A percentile compares a stretch with the other conserved stretches of the same genome.
Evolutionary conservation across 2,329 filamentous ascomycete species (phyloP).

Genomic region (Aspergillus felis): DNA sequence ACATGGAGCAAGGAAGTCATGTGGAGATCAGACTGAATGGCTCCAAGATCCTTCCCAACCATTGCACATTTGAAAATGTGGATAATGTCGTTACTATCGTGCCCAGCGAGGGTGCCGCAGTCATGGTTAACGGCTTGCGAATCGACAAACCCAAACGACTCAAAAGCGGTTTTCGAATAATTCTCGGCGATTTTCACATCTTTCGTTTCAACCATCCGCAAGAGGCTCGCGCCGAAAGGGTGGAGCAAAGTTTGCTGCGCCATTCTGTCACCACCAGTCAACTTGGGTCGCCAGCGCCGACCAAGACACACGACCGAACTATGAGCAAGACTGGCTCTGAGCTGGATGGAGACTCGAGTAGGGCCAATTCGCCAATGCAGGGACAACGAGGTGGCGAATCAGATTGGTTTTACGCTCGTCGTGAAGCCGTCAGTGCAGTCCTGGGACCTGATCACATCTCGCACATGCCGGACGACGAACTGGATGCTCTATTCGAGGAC

Average conservation of each 20-base stretch:
- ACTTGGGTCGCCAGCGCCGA: slow-evolving; percentile 61
- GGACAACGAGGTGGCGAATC: slow-evolving; percentile 68
- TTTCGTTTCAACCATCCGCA: slow-evolving; percentile 98
- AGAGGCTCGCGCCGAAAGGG: slow-evolving; percentile 88
- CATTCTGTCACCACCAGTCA: slow-evolving; percentile 69
- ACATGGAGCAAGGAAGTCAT: slow-evolving; percentile 77
- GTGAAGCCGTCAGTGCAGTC: slow-evolving; percentile 89
- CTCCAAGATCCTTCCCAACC: slow-evolving; percentile 84
- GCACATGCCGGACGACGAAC: slow-evolving; percentile 85
- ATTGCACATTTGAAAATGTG: slow-evolving; percentile 89
- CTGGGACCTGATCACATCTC: slow-evolving; percentile 87
- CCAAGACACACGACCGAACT: slow-evolving; percentile 70
- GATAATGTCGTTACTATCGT: slow-evolving; percentile 91
- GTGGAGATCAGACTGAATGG: slow-evolving; percentile 93
- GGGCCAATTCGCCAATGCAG: slow-evolving; percentile 75
- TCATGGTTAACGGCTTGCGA: slow-evolving; percentile 96
- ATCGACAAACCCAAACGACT: slow-evolving; percentile 81
- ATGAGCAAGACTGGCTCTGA: slow-evolving; percentile 77
- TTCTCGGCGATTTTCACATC: slow-evolving; percentile 96
- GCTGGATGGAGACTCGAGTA: slow-evolving; percentile 64
- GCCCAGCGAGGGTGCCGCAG: slow-evolving; percentile 83
- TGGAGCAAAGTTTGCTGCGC: slow-evolving; percentile 79
- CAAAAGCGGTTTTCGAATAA: slow-evolving; percentile 89
- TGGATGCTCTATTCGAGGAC: slow-evolving; percentile 90
- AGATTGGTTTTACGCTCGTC: slow-evolving; percentile 89